Evolutionary conservation across 2,329 filamentous ascomycete genomes (phyloP), one percentile per base, ranked within the genome.

Genomic region (Venturia pyrina): DNA sequence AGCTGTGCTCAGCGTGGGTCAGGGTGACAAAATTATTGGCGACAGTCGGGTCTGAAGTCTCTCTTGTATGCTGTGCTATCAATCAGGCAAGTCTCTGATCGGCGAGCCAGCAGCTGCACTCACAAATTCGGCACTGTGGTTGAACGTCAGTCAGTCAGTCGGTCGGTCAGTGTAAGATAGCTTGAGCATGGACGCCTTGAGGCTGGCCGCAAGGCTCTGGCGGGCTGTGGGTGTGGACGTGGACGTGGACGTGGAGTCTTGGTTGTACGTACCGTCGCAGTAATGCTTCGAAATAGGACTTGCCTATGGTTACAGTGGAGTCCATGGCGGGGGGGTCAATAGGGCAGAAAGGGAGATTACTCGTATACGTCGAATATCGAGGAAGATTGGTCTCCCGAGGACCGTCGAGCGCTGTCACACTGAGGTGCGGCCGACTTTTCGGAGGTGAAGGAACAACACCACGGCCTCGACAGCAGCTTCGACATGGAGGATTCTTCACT

Each of bases 251-350:
- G 37, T 40, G 41, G 41, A 17, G 1, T 43, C 11, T 8, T 8
- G 17, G 41, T 17, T 1, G 41, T 28, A 74, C 81, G 78, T 75
- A 89, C 87, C 84, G 83, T 72, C 82, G 81, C 64, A 87, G 72
- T 60, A 89, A 78, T 66, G 84, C 83, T 70, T 88, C 82, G 70
- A 88, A 84, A 75, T 88, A 84, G 62, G 76, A 74, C 71, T 82
- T 85, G 68, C 85, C 83, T 69, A 88, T 81, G 11, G 84, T 87
- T 63, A 88, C 81, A 41, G 62, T 61, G 17, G 66, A 34, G 28
- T 40, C 53, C 53, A 59, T 59, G 53, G 53, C 53, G 53, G 15
- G 53, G 50, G 53, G 15, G 53, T 59, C 28, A 59, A 59, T 37
- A 59, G 53, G 53, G 53, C 48, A 28, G 48, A 53, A 37, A n/a